A percentile compares a stretch with the other conserved stretches of the same genome.
phyloP scores from a whole-genome alignment of 2,329 filamentous ascomycete genomes.

The Colletotrichum orbiculare region DNA sequence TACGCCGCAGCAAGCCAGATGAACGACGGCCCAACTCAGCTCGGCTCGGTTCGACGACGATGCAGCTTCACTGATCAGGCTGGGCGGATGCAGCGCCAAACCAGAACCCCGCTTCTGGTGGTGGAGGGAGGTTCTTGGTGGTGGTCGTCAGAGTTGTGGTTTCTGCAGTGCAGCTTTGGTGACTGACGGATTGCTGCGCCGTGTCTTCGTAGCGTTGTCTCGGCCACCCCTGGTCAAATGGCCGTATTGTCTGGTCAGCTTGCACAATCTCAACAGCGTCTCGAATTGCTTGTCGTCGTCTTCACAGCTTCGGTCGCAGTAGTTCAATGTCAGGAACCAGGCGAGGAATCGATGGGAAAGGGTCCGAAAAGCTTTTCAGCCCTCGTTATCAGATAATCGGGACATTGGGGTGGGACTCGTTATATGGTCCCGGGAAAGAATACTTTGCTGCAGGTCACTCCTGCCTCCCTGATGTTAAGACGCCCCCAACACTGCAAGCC shows the following conservation, averaged over 20 bases:
- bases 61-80: constrained; percentile 25
- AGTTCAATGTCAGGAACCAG: neutral
- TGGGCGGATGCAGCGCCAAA: constrained; percentile 21
- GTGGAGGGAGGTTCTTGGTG: constrained; percentile 15
- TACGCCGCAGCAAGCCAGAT: constrained; percentile 13
- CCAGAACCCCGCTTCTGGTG: constrained; percentile 26
- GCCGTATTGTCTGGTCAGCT: constrained; percentile 1
- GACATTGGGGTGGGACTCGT: constrained; percentile 28
- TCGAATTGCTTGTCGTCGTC: neutral
- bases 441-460: constrained; percentile 28
- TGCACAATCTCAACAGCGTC: constrained; percentile 10
- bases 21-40: neutral
- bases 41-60: constrained; percentile 20
- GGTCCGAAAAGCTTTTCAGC: constrained; percentile 25
- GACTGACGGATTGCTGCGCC: constrained; percentile 23
- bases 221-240: constrained; percentile 10
- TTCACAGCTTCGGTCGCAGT: neutral
- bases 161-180: constrained; percentile 1
- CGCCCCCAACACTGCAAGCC: constrained; percentile 12
- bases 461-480: constrained; percentile 15
- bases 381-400: neutral
- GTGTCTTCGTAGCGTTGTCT: constrained; percentile 22
- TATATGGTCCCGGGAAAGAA: constrained; percentile 19
- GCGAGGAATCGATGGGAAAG: neutral
- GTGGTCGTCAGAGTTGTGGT: constrained; percentile 13